Percentiles rank a stretch among this genome's conserved stretches.
Evolutionary conservation across 1,284 basidiomycete genomes (phyloP).

Genomic region (Anthracocystis walkeri): DNA sequence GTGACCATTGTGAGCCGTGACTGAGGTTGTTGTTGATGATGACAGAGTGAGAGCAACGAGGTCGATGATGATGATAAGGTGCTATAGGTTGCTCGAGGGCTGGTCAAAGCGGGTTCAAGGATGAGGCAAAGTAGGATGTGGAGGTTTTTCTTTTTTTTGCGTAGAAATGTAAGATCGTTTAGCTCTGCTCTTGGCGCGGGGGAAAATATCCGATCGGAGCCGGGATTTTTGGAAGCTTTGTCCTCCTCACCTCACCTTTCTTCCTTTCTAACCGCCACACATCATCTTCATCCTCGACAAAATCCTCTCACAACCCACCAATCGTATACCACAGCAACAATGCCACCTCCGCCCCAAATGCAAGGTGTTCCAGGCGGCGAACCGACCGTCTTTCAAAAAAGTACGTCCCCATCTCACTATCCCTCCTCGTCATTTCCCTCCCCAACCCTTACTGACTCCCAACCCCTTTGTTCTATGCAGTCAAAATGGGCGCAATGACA

Average conservation of each 20-base stretch:
- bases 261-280: constrained; percentile 1
- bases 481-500: constrained; percentile 67
- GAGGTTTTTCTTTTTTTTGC: constrained; percentile 7
- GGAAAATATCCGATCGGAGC: constrained; percentile 6
- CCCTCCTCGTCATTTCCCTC: not conserved
- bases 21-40: not conserved
- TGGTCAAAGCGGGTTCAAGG: constrained; percentile 8
- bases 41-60: not conserved
- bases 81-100: not conserved
- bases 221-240: constrained; percentile 1
- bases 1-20: constrained; percentile 16
- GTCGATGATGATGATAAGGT: not conserved
- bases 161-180: not conserved
- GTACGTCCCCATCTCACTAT: constrained; percentile 18
- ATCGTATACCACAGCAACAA: not conserved
- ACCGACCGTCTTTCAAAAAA: constrained; percentile 53
- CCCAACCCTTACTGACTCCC: not conserved
- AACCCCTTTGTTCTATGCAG: constrained; percentile 26
- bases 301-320: not conserved
- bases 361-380: constrained; percentile 44
- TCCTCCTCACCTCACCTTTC: not conserved
- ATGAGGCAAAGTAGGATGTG: constrained; percentile 10
- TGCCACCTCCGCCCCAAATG: constrained; percentile 52
- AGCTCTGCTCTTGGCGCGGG: not conserved
- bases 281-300: not conserved